A percentile compares a stretch with the other conserved stretches of the same genome.
Conservation (phyloP, 805 yeast genomes). For the Cyberlindnera maclurae region DNA sequence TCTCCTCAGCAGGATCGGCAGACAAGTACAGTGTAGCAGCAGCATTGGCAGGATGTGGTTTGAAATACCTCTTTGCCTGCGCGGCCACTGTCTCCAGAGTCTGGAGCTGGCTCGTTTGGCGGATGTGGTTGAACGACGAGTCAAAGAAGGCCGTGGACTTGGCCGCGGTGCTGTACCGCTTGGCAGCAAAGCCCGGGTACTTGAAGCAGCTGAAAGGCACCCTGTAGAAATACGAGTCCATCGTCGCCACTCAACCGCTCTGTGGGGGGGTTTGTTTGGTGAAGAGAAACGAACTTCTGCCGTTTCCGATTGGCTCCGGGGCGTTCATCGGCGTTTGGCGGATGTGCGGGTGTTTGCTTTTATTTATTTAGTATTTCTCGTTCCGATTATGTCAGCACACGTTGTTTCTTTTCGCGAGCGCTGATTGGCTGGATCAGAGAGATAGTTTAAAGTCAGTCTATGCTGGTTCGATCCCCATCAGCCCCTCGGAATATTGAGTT, state of each 20-base stretch:
- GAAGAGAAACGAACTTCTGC: no score
- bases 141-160: slow-evolving; percentile 31
- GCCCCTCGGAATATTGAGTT: no score
- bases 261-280: no score
- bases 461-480: no score
- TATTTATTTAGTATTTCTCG: no score
- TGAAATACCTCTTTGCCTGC: slow-evolving; percentile 16
- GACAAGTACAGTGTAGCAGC: slow-evolving; percentile 22
- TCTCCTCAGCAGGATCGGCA: slow-evolving; percentile 7
- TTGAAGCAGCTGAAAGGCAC: slow-evolving; percentile 37
- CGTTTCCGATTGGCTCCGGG: no score
- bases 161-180: slow-evolving; percentile 29
- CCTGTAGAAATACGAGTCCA: slow-evolving; percentile 15
- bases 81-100: slow-evolving; percentile 13
- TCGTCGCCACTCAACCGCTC: background rate
- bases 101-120: slow-evolving; percentile 30
- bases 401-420: no score
- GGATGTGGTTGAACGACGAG: slow-evolving; percentile 32
- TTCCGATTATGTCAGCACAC: no score
- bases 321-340: no score
- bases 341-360: no score
- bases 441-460: no score
- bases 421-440: no score
- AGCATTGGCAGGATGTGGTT: slow-evolving; percentile 31
- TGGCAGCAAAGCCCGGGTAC: slow-evolving; percentile 30